Conservation (phyloP, 2,329 filamentous ascomycete species). For the Beauveria pseudobassiana region DNA sequence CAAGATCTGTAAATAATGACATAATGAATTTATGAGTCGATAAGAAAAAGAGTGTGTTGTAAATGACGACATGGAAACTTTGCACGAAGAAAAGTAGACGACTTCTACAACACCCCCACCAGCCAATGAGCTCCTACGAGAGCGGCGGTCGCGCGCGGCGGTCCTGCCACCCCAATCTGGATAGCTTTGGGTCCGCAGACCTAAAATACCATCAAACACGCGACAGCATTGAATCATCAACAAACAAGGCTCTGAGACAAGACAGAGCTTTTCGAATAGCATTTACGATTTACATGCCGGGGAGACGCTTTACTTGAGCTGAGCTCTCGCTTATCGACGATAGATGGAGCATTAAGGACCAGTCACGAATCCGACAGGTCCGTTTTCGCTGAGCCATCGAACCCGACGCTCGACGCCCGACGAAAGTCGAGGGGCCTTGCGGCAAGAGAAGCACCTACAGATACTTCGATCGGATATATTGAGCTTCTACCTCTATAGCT, state of each 20-base stretch:
- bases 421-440: background rate
- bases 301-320: background rate
- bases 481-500: background rate
- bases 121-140: slow-evolving; percentile 6
- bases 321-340: background rate
- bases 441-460: background rate
- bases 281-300: background rate
- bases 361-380: background rate
- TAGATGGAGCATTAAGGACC: slow-evolving; percentile 6
- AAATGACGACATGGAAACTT: too few species aligned
- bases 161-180: slow-evolving; percentile 1
- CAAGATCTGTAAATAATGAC: background rate
- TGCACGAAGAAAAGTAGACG: too few species aligned
- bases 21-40: background rate
- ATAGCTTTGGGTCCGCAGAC: background rate
- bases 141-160: background rate
- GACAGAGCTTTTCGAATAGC: background rate
- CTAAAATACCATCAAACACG: slow-evolving; percentile 6
- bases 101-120: slow-evolving; percentile 1
- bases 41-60: background rate
- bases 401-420: background rate
- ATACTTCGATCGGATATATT: too few species aligned
- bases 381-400: background rate
- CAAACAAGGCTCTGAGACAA: background rate
- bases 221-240: background rate